phyloP scores from a whole-genome alignment of 306 rosid genomes.

The Senna tora region DNA sequence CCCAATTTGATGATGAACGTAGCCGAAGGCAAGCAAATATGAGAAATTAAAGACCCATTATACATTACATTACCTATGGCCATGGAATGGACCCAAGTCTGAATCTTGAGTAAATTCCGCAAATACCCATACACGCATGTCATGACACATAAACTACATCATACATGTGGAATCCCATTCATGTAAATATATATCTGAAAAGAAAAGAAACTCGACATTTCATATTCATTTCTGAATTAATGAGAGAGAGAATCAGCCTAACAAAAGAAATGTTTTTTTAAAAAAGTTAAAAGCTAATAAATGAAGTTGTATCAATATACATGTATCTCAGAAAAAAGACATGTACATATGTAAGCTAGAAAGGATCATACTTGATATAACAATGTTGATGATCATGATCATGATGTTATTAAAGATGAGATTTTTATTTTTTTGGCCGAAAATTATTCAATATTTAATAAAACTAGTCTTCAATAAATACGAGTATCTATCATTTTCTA shows the following conservation, averaged over 20 bases:
- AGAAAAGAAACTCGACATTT: conserved; percentile 8
- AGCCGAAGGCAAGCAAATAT: conserved; percentile 28
- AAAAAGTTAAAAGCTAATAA: background rate
- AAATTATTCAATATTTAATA: background rate
- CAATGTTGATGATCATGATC: background rate
- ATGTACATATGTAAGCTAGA: background rate
- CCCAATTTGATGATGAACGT: conserved; percentile 57
- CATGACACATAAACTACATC: conserved; percentile 9
- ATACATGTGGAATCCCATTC: conserved; percentile 25
- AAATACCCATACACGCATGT: conserved; percentile 42
- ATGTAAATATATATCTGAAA: background rate
- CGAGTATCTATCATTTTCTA: background rate
- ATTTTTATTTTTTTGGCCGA: background rate
- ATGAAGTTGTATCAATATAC: background rate
- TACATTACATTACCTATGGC: background rate
- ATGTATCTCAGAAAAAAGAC: background rate
- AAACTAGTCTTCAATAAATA: background rate
- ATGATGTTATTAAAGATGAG: background rate
- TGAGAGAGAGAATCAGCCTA: background rate
- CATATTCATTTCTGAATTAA: background rate
- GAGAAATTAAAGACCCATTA: conserved; percentile 19
- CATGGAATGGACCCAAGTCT: conserved; percentile 34
- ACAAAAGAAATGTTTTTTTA: background rate
- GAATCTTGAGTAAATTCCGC: conserved; percentile 40
- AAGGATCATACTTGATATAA: too few species aligned